These are phyloP conservation scores for Aspergillus cristatus DNA, from an alignment of 495 filamentous ascomycete species.

Conservation along the genomic window DNA sequence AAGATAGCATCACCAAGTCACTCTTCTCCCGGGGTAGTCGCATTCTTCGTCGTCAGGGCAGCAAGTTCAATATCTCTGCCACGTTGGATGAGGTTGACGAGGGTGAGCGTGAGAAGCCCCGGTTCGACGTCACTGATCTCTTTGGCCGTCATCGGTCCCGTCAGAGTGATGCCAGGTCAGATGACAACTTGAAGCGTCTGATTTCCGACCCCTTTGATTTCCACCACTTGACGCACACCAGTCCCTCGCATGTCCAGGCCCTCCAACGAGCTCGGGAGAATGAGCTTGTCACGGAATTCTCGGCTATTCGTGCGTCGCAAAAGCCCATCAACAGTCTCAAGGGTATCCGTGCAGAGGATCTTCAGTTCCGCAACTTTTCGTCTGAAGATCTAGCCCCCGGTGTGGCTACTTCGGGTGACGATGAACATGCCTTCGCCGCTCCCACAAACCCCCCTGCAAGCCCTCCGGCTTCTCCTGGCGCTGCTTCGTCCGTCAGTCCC, in stretches of 20 bases:
- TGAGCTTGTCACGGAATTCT: conserved; percentile 59
- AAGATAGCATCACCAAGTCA: conserved; percentile 33
- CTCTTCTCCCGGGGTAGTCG: conserved; percentile 40
- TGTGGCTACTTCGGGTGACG: conserved; percentile 18
- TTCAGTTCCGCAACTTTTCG: conserved; percentile 56
- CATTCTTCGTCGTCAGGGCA: conserved; percentile 44
- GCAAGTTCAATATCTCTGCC: conserved; percentile 41
- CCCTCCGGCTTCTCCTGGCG: conserved; percentile 8
- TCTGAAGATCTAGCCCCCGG: conserved; percentile 35
- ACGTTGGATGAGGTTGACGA: conserved; percentile 40
- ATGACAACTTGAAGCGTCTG: conserved; percentile 34
- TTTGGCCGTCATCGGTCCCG: conserved; percentile 25
- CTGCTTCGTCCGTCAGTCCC: conserved; percentile 11
- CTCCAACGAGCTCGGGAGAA: conserved; percentile 47
- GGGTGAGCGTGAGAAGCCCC: conserved; percentile 23
- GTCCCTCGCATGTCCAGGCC: conserved; percentile 51
- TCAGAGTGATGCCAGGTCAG: conserved; percentile 22
- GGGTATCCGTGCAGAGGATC: conserved; percentile 54
- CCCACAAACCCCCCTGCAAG: conserved; percentile 10
- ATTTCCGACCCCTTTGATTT: conserved; percentile 87
- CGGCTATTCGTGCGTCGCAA: conserved; percentile 59
- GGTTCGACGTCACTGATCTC: conserved; percentile 25
- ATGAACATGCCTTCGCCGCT: conserved; percentile 11
- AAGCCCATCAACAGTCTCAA: conserved; percentile 48
- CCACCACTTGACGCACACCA: conserved; percentile 75